Evolutionary conservation across 108 stramenopile genomes (phyloP), one percentile per base, ranked within the genome.

Genomic region (Fistulifera pelliculosa): DNA sequence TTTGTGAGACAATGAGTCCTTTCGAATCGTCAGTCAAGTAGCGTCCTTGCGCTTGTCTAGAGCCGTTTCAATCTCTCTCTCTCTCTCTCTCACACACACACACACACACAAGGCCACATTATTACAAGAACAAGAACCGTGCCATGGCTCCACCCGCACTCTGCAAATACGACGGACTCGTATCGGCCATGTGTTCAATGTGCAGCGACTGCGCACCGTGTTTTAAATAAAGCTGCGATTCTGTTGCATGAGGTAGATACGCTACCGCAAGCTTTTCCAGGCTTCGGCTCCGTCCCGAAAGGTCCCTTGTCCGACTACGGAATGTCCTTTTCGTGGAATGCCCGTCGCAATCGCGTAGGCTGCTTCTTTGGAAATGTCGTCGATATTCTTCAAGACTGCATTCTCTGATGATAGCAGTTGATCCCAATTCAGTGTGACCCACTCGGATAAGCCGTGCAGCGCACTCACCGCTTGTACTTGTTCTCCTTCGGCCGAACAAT

Each of bases 101-200:
- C n/a, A 35, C 31, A 35, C 6, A 6, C 31, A 35, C 31, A 35
- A 8, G 31, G 31, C 6, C 31, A n/a, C n/a, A n/a, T 35, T 6
- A 35, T 24, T 70, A 90, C 22, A 86, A 49, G 61, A 86, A 87
- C 45, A 91, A 91, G 38, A 91, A 51, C 24, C 85, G 68, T 12
- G 81, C 85, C 85, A 91, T 91, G 40, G 90, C 83, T 17, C 90
- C 90, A 35, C 90, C 90, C 1, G 85, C 83, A 16, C 52, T 65
- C 27, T 59, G 57, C 56, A 86, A 62, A 60, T 91, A 84, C 0
- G 67, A 64, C 26, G 71, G 71, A 54, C 64, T 70, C 21, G 38
- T 56, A 47, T 85, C 76, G n/a, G 77, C 90, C 60, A 87, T 55
- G 58, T 85, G 81, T 53, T 87, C 83, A 66, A 91, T 72, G 11